These are phyloP conservation scores for Ophiocordyceps camponoti-rufipedis DNA, from an alignment of 2,329 filamentous ascomycete species.

Conservation along the genomic window DNA sequence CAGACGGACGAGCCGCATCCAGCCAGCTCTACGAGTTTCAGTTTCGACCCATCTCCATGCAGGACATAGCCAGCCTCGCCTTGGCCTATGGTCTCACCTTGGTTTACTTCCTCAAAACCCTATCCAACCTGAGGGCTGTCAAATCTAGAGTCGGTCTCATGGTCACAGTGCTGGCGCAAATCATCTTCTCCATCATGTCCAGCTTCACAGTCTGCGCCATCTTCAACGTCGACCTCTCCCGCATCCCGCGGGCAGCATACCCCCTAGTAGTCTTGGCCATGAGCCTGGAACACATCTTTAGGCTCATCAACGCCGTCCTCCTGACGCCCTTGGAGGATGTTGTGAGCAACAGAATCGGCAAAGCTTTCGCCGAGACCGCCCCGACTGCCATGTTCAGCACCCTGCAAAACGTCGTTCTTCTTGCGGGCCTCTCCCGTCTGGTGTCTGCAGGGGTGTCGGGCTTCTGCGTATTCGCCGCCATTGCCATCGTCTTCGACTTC, in stretches of 20 bases:
- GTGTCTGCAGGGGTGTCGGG: conserved; percentile 54
- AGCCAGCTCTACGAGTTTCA: conserved; percentile 62
- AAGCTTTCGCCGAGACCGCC: conserved; percentile 56
- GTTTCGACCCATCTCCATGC: conserved; percentile 52
- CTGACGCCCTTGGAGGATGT: conserved; percentile 50
- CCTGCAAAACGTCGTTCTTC: conserved; percentile 47
- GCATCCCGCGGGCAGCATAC: conserved; percentile 56
- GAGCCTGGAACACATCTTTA: conserved; percentile 63
- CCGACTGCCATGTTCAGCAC: conserved; percentile 51
- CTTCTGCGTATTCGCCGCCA: conserved; percentile 59
- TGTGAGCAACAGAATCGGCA: conserved; percentile 50
- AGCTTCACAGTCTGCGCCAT: conserved; percentile 67
- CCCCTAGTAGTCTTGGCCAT: conserved; percentile 60
- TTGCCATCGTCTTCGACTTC: conserved; percentile 60
- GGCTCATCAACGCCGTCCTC: conserved; percentile 61
- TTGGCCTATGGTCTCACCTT: conserved; percentile 46
- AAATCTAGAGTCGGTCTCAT: conserved; percentile 60
- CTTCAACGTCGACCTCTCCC: conserved; percentile 56
- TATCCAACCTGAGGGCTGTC: conserved; percentile 54
- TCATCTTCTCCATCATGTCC: conserved; percentile 53
- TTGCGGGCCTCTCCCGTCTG: conserved; percentile 45
- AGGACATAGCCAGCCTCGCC: conserved; percentile 45
- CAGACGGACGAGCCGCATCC: conserved; percentile 30
- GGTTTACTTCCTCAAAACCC: conserved; percentile 45
- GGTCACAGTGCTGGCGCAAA: conserved; percentile 50